Evolutionary conservation across 148 eudicot genomes (phyloP).

Genomic region (Spergularia bocconei): DNA sequence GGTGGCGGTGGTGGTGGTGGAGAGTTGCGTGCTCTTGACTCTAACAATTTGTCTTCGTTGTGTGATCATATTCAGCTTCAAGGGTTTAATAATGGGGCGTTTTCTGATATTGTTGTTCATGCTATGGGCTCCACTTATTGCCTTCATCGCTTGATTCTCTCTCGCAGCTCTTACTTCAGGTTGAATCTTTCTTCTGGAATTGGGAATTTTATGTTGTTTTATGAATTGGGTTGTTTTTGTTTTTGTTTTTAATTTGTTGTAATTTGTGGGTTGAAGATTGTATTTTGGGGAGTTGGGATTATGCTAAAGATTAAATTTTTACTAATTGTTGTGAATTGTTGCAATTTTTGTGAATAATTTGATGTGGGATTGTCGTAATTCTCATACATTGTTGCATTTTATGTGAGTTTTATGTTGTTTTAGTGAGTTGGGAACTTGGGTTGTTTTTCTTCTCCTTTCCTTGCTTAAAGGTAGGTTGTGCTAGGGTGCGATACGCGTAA

Average conservation of each 20-base stretch:
- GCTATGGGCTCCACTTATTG: conserved; percentile 82
- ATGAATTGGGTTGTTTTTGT: neutral
- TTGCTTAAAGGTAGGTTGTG: no score
- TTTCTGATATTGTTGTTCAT: conserved; percentile 77
- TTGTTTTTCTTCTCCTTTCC: no score
- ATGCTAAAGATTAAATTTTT: no score
- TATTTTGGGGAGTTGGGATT: no score
- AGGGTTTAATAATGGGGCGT: conserved; percentile 77
- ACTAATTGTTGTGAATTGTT: no score
- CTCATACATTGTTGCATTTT: no score
- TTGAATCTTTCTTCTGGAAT: conserved; percentile 7
- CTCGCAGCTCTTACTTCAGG: conserved; percentile 98
- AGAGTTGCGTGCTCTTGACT: conserved; percentile 61
- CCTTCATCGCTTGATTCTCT: conserved; percentile 90
- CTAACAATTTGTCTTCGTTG: conserved; percentile 76
- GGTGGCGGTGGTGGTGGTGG: neutral
- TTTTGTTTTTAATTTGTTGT: neutral
- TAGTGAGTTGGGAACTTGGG: no score
- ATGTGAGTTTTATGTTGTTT: no score
- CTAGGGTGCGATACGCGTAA: no score
- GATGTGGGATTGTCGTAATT: no score
- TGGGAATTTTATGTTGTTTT: neutral
- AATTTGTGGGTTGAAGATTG: neutral
- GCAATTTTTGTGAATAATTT: no score
- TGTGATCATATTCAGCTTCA: conserved; percentile 87